These are phyloP conservation scores for Xenosphaeropsis pyriputrescens DNA, from an alignment of 2,329 filamentous ascomycete genomes.

Conservation along the genomic window DNA sequence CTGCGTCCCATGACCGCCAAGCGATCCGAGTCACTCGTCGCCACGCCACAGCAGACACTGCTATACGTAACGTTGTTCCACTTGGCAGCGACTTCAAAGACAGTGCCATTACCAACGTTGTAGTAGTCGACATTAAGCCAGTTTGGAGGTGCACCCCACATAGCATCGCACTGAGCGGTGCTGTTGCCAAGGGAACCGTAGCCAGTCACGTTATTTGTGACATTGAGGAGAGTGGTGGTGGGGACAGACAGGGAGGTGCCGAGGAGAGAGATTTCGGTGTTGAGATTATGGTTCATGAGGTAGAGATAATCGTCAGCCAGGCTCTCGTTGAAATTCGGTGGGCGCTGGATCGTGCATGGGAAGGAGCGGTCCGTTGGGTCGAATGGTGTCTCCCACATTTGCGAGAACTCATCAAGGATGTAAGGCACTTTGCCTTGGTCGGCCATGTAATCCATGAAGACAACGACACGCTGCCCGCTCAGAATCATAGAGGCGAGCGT, in stretches of 20 bases:
- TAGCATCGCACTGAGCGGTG: constrained; percentile 41
- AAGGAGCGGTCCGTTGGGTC: constrained; percentile 40
- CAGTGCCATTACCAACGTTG: constrained; percentile 51
- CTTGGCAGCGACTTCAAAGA: constrained; percentile 58
- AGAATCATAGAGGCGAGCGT: constrained; percentile 67
- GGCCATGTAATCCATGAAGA: constrained; percentile 72
- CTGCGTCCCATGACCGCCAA: neutral
- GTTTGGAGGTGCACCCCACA: constrained; percentile 59
- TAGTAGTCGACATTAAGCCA: constrained; percentile 79
- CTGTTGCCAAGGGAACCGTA: constrained; percentile 51
- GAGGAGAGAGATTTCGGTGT: constrained; percentile 57
- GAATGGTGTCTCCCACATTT: constrained; percentile 87
- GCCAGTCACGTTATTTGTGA: constrained; percentile 54
- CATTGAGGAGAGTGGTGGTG: constrained; percentile 52
- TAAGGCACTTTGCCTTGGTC: constrained; percentile 72
- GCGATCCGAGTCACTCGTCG: constrained; percentile 11
- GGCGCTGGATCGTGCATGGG: constrained; percentile 66
- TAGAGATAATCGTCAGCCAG: constrained; percentile 53
- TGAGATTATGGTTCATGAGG: constrained; percentile 84
- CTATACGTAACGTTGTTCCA: constrained; percentile 63
- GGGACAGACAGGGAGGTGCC: constrained; percentile 54
- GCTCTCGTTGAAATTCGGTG: constrained; percentile 43
- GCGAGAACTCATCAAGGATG: constrained; percentile 74
- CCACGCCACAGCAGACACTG: constrained; percentile 38
- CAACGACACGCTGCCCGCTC: constrained; percentile 52